phyloP scores from a whole-genome alignment of 2,329 filamentous ascomycete species.

The Escovopsis sp. region DNA sequence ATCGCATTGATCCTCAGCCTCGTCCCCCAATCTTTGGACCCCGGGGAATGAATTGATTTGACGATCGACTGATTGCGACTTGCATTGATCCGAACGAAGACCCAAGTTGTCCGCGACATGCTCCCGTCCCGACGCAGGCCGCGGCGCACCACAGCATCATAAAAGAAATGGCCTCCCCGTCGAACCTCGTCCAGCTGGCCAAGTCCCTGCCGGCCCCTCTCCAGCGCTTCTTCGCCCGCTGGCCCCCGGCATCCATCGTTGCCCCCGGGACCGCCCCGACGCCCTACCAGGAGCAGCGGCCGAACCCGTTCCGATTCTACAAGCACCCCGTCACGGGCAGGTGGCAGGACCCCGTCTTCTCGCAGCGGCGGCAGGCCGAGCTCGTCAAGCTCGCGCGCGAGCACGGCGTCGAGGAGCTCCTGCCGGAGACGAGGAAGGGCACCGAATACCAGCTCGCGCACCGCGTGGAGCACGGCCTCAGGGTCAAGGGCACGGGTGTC shows the following conservation, averaged over 20 bases:
- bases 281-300: slow-evolving; percentile 40
- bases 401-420: slow-evolving; percentile 65
- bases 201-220: slow-evolving; percentile 64
- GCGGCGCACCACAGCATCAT: slow-evolving; percentile 2
- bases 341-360: slow-evolving; percentile 75
- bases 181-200: slow-evolving; percentile 42
- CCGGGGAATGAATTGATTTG: too few species aligned
- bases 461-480: slow-evolving; percentile 63
- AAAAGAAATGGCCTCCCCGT: slow-evolving; percentile 20
- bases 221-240: slow-evolving; percentile 76
- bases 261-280: slow-evolving; percentile 29
- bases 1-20: slow-evolving; percentile 8
- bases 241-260: slow-evolving; percentile 57
- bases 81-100: too few species aligned
- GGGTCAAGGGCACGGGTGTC: slow-evolving; percentile 84
- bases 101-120: background rate
- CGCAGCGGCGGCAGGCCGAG: slow-evolving; percentile 76
- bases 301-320: slow-evolving; percentile 69
- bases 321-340: slow-evolving; percentile 66
- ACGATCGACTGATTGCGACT: too few species aligned
- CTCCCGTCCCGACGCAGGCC: background rate
- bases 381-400: slow-evolving; percentile 72
- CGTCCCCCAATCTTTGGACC: background rate
- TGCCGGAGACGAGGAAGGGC: slow-evolving; percentile 65
- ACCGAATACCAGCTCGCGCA: slow-evolving; percentile 55